phyloP scores from a whole-genome alignment of 2,329 filamentous ascomycete genomes.

The Cytospora mali region DNA sequence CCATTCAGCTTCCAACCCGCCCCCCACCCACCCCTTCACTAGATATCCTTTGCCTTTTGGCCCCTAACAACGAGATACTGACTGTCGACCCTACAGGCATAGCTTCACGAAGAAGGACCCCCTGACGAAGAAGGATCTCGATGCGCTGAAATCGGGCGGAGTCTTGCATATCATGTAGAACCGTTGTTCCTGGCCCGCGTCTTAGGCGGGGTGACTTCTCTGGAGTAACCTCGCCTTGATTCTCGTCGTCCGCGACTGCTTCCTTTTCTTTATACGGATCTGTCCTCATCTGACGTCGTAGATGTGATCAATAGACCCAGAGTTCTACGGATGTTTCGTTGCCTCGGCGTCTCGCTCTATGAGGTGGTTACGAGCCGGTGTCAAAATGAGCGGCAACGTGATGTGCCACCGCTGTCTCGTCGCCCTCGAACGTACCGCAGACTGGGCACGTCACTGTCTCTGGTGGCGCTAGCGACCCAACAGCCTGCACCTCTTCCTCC shows the following conservation, averaged over 20 bases:
- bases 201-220: background rate
- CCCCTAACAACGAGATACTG: background rate
- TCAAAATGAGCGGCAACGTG: conserved; percentile 66
- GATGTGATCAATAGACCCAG: background rate
- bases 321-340: too few species aligned
- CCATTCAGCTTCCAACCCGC: too few species aligned
- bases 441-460: conserved; percentile 59
- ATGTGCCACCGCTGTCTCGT: conserved; percentile 67
- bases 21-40: background rate
- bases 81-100: background rate
- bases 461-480: conserved; percentile 20
- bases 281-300: background rate
- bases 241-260: background rate
- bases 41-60: too few species aligned
- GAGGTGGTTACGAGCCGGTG: conserved; percentile 13
- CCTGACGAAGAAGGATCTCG: conserved; percentile 37
- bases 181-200: conserved; percentile 32
- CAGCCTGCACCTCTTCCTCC: conserved; percentile 19
- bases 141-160: conserved; percentile 42
- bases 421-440: conserved; percentile 67
- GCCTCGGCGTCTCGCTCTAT: background rate
- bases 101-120: conserved; percentile 42
- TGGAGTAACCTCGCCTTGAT: background rate
- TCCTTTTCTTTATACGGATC: background rate
- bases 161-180: conserved; percentile 31